Evolutionary conservation across 83 land plant species (phyloP).

Genomic region (Picea abies): DNA sequence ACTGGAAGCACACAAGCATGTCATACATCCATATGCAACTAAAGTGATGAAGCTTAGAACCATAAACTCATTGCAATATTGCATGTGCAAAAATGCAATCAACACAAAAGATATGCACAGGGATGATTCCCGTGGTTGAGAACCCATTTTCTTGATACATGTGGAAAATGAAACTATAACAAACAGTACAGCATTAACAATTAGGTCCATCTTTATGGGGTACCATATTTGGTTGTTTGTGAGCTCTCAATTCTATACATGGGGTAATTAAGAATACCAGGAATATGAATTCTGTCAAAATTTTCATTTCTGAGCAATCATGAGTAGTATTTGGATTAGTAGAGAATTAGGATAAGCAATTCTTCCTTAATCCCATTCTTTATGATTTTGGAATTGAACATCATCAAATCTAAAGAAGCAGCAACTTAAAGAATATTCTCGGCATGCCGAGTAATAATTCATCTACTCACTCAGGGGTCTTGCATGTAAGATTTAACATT

Average conservation of each 20-base stretch:
- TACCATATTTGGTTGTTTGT: background rate
- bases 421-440: background rate
- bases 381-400: background rate
- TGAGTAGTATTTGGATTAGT: background rate
- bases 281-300: background rate
- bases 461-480: background rate
- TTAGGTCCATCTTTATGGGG: no score
- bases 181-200: background rate
- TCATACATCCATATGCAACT: background rate
- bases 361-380: background rate
- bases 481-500: no score
- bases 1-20: constrained; percentile 5
- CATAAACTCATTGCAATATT: background rate
- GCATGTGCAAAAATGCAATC: background rate
- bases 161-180: background rate
- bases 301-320: background rate
- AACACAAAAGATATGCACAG: background rate
- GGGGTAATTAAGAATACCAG: background rate
- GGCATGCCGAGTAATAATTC: background rate
- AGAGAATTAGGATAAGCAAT: background rate
- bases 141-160: constrained; percentile 3
- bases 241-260: background rate
- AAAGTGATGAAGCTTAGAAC: background rate
- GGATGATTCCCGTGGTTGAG: background rate
- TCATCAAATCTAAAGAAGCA: background rate